Base-by-base conservation (phyloP, 805 yeast genomes). In the Pichia eremophila region DNA sequence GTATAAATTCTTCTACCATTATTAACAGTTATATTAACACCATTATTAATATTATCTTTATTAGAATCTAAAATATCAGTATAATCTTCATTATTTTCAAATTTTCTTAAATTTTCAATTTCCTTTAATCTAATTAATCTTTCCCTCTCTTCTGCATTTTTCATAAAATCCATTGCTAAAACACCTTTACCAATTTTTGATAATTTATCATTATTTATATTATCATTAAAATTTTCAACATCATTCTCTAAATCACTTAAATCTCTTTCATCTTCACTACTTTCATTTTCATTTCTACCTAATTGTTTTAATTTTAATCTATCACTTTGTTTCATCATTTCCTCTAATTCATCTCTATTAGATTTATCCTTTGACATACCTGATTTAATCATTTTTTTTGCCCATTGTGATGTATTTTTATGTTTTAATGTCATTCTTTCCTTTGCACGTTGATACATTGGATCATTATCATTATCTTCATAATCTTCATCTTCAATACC, bases 141-240 rank as follows among this genome's bases (percentile, higher is more conserved):
- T 52, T 78, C 77, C 54, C 81, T 75, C 47, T 80, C 81, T 51
- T 83, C 95, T 1, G 98, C 98, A 51, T 83, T 84, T 54, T 75
- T 82, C 98, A 91, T 91, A 64, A 91, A 91, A 55, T 90, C 95
- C 98, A 93, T 93, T 43, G 81, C 83, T 75, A 91, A 68, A 19
- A 91, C 82, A 47, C 98, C 97, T 64, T 90, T 91, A 19, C 93
- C 90, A n/a, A 81, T 63, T 41, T 70, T 73, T 32, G 69, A 64
- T 34, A 64, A 62, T 2, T 56, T 57, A 12, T 67, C 73, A 9
- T 58, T 67, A 11, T 65, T 73, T 10, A 54, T 69, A 12, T 61
- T 62, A n/a, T 65, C 61, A 7, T 64, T 22, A 5, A 22, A 61
- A 46, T 72, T 74, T n/a, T 74, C 66, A 36, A 71, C 74, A 31